phyloP scores from a whole-genome alignment of 129 eudicot genomes.

The Solidago caesia region DNA sequence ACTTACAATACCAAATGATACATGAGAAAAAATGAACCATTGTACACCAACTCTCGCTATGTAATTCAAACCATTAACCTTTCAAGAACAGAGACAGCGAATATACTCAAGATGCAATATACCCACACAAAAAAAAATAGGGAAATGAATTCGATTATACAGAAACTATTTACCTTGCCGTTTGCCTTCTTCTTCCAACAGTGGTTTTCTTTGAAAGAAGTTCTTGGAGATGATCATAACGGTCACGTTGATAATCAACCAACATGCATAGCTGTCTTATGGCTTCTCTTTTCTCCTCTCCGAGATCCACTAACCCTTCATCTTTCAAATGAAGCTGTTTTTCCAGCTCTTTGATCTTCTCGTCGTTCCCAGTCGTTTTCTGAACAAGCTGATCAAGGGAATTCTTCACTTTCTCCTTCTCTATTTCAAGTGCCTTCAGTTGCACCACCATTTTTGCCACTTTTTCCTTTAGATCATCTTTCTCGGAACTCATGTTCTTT shows the following conservation, averaged over 20 bases:
- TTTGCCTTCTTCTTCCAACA: constrained; percentile 36
- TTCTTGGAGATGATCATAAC: constrained; percentile 47
- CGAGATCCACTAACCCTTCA: constrained; percentile 44
- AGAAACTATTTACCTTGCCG: constrained; percentile 33
- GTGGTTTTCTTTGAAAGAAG: constrained; percentile 38
- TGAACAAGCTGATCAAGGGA: constrained; percentile 40
- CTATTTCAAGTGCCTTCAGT: constrained; percentile 34
- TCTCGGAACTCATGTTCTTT: constrained; percentile 41
- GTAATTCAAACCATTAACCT: constrained; percentile 14
- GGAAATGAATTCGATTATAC: constrained; percentile 6
- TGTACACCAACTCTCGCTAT: constrained; percentile 4
- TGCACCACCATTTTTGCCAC: constrained; percentile 32
- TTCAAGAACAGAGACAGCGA: constrained; percentile 18
- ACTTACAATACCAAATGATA: constrained; percentile 24
- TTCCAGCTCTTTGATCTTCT: constrained; percentile 47
- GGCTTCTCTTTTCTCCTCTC: constrained; percentile 88
- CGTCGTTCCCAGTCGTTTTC: constrained; percentile 42
- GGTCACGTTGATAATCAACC: constrained; percentile 69
- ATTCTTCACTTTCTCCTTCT: constrained; percentile 42
- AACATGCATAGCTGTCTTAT: constrained; percentile 80
- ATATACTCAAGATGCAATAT: constrained; percentile 5
- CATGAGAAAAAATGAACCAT: constrained; percentile 18
- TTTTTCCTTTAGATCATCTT: constrained; percentile 48
- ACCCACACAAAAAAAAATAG: background rate
- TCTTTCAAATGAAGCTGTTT: constrained; percentile 55